Evolutionary conservation across 257 asterid genomes (phyloP).

Genomic region (Fraxinus cuspidata): DNA sequence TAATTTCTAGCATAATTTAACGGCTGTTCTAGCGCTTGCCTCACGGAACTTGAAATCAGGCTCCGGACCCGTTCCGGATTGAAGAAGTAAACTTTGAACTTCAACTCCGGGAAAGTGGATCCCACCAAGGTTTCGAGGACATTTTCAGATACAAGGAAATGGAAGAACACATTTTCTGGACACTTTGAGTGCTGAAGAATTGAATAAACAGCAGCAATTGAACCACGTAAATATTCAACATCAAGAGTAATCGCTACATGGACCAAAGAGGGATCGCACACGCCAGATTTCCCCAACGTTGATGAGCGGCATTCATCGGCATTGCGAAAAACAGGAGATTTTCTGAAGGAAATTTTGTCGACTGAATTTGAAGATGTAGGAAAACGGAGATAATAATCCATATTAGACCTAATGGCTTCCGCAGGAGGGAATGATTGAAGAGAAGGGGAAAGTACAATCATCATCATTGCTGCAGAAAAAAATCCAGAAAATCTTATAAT

Average conservation of each 20-base stretch:
- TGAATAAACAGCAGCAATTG: conserved; percentile 92
- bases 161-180: conserved; percentile 81
- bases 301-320: conserved; percentile 54
- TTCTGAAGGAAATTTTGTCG: conserved; percentile 52
- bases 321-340: conserved; percentile 63
- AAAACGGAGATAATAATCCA: conserved; percentile 41
- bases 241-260: conserved; percentile 95
- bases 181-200: conserved; percentile 75
- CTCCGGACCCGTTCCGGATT: conserved; percentile 82
- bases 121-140: conserved; percentile 66
- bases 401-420: conserved; percentile 78
- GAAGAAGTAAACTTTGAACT: conserved; percentile 79
- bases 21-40: conserved; percentile 93
- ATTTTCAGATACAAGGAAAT: conserved; percentile 73
- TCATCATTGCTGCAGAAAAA: conserved; percentile 71
- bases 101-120: conserved; percentile 77
- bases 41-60: conserved; percentile 75
- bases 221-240: conserved; percentile 78
- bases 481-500: conserved; percentile 68
- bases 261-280: conserved; percentile 73
- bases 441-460: conserved; percentile 75
- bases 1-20: conserved; percentile 84
- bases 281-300: conserved; percentile 35
- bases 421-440: conserved; percentile 90
- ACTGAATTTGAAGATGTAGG: conserved; percentile 24